Evolutionary conservation across 805 yeast genomes (phyloP).

Genomic region (Komagataella populi): DNA sequence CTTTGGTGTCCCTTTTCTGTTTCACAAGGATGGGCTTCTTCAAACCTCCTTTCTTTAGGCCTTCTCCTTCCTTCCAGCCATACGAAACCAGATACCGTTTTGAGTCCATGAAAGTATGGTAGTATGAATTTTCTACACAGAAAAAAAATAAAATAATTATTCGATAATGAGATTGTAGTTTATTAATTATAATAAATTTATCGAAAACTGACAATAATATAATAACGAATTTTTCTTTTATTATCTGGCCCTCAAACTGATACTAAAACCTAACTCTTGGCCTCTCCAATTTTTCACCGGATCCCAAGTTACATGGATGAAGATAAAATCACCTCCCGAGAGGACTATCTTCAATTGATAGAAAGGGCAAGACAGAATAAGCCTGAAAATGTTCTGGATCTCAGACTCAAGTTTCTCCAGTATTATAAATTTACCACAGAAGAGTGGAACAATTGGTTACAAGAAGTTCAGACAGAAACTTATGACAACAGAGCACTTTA

Average conservation of each 20-base stretch:
- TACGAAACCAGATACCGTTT: slow-evolving; percentile 55
- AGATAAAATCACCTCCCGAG: background rate
- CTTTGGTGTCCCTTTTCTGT: slow-evolving; percentile 84
- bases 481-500: background rate
- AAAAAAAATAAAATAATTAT: background rate
- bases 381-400: background rate
- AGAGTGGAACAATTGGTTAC: background rate
- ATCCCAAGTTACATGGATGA: background rate
- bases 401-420: background rate
- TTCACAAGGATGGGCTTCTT: slow-evolving; percentile 78
- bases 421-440: background rate
- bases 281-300: background rate
- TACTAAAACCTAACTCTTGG: background rate
- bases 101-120: slow-evolving; percentile 48
- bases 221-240: too few relatives aligned
- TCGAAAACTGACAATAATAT: too few relatives aligned
- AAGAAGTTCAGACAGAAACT: background rate
- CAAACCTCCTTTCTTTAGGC: slow-evolving; percentile 65
- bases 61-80: slow-evolving; percentile 93
- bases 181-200: too few relatives aligned
- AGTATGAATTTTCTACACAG: background rate
- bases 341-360: background rate
- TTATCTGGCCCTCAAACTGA: background rate
- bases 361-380: background rate
- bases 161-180: background rate